A percentile compares a stretch with the other conserved stretches of the same genome.
Conservation (phyloP, 23 red algal genomes). For the Porphyridium purpureum region DNA sequence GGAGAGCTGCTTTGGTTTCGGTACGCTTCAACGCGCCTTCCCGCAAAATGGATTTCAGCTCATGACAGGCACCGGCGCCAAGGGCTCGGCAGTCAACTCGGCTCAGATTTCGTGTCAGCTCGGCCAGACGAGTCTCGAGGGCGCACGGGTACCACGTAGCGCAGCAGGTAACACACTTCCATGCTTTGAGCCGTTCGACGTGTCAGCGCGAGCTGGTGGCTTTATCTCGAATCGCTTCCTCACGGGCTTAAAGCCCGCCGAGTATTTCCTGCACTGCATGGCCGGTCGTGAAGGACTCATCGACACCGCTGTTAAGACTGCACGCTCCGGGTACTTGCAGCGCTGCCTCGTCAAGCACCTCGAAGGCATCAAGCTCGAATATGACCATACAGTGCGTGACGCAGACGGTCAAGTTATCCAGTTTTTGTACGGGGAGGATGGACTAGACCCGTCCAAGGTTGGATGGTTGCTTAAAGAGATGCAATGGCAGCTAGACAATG, state of each 20-base stretch:
- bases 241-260: conserved; percentile 71
- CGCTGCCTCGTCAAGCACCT: conserved; percentile 92
- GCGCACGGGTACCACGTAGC: conserved; percentile 69
- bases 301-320: conserved; percentile 94
- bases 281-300: conserved; percentile 89
- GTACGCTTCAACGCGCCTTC: conserved; percentile 11
- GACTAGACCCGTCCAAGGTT: conserved; percentile 76
- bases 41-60: conserved; percentile 79
- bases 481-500: conserved; percentile 43
- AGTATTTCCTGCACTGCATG: conserved; percentile 98
- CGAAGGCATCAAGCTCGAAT: conserved; percentile 66
- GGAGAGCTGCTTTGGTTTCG: conserved; percentile 39
- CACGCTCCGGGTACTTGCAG: conserved; percentile 97
- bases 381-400: conserved; percentile 87
- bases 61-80: conserved; percentile 95
- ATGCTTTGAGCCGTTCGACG: conserved; percentile 77
- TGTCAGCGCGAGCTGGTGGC: conserved; percentile 54
- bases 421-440: conserved; percentile 97
- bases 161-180: conserved; percentile 72
- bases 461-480: conserved; percentile 51
- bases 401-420: conserved; percentile 52
- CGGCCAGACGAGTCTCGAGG: conserved; percentile 83
- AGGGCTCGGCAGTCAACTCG: conserved; percentile 75
- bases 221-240: conserved; percentile 87
- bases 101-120: conserved; percentile 91